Evolutionary conservation across 2,329 filamentous ascomycete species (phyloP).

Genomic region (Penicillium sp.): DNA sequence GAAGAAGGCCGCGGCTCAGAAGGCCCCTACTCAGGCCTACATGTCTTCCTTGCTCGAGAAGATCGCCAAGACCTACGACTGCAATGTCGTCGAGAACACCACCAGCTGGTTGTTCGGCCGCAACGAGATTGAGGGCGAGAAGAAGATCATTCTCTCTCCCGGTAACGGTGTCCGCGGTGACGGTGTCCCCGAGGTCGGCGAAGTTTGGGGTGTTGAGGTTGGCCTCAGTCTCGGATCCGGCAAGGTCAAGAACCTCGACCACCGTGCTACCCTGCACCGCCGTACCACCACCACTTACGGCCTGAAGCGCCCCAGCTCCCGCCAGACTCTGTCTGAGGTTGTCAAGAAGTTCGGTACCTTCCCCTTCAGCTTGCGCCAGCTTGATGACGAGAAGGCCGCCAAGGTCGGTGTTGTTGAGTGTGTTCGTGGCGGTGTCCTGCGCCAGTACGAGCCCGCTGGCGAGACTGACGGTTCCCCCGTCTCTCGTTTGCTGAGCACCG

Average conservation of each 20-base stretch:
- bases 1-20: constrained; percentile 74
- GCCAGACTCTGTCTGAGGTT: constrained; percentile 85
- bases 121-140: constrained; percentile 94
- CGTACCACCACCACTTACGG: constrained; percentile 85
- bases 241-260: constrained; percentile 86
- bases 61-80: constrained; percentile 80
- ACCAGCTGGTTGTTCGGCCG: constrained; percentile 94
- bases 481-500: constrained; percentile 76
- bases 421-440: constrained; percentile 81
- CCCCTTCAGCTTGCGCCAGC: constrained; percentile 92
- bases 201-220: constrained; percentile 97
- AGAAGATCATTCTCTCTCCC: constrained; percentile 86
- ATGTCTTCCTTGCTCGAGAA: constrained; percentile 85
- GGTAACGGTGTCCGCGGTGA: constrained; percentile 85
- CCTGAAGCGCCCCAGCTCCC: constrained; percentile 86
- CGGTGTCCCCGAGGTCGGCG: constrained; percentile 74
- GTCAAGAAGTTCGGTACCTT: constrained; percentile 96
- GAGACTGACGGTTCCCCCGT: constrained; percentile 84
- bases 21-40: constrained; percentile 73
- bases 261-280: constrained; percentile 84
- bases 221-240: constrained; percentile 82
- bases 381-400: constrained; percentile 90
- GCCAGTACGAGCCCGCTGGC: constrained; percentile 91
- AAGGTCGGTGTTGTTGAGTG: constrained; percentile 96
- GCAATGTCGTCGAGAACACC: constrained; percentile 91